Base-by-base conservation (phyloP, 192 early-diverging fungal genomes). In the Entomortierella chlamydospora region DNA sequence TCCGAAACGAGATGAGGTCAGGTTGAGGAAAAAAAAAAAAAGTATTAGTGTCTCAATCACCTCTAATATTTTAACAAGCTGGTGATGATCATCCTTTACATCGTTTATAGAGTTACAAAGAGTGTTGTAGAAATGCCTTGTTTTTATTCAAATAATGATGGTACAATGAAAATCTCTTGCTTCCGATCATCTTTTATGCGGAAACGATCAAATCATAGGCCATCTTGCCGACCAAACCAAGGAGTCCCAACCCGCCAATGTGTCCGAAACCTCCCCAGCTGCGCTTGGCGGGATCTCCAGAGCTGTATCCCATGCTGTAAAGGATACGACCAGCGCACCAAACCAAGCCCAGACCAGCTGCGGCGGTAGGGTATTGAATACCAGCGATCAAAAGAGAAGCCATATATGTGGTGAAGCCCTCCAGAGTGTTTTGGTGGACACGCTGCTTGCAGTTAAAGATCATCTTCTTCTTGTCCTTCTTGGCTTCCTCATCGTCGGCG, bases 381-480 rank as follows among this genome's bases (percentile, higher is more conserved):
- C 90, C 87, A 52, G 85, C 82, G 53, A 83, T 31, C 34, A 85
- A 52, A 39, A 93, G 78, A 31, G 64, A 26, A 22, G 70, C 29
- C 60, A 84, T 34, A 79, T 87, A 92, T 1, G 64, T 26, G 26
- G 90, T 86, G 72, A 85, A 88, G 55, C 55, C 57, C 73, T 94
- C 93, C 10, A 93, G 78, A 20, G 87, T 88, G 86, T 93, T 93
- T 61, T 93, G 88, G 82, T 89, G 88, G 33, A 81, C 83, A 50
- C 88, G 85, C 67, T 89, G 88, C 68, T 83, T 72, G 73, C 93
- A 94, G 87, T 94, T 94, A 84, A 93, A 93, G 30, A 89, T 52
- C 66, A 84, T 66, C 77, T 92, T 92, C 68, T 87, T 88, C 42
- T 74, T 72, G 72, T 91, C 87, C 72, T 87, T 82, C 50, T 89